Base-by-base conservation (phyloP, 108 stramenopile species). In the Hondaea fermentalgiana region DNA sequence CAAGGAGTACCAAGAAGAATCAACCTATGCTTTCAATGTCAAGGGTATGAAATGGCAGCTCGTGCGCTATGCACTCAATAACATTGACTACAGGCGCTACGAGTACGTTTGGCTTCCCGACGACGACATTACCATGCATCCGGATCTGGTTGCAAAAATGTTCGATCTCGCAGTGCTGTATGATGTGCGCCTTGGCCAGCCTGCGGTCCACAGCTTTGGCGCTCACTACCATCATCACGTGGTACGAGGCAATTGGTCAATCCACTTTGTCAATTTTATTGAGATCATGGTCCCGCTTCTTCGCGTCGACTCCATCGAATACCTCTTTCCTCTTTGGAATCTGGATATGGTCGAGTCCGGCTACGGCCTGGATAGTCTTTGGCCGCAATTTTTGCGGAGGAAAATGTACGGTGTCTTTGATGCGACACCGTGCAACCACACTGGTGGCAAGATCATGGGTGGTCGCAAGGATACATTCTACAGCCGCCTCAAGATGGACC, bases 101-200 rank as follows among this genome's bases (percentile, higher is more conserved):
- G 76, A 83, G 51, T 83, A 83, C 76, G 28, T 83, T 12, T 83
- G 76, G 76, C 76, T 83, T 12, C 76, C 76, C 6, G 76, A 83
- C 28, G 76, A 83, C 51, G 76, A 83, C 51, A 53, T 83, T 17
- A 83, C 45, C 0, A 83, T 83, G 76, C 43, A 83, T 23, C 17
- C 76, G 19, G 76, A 83, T 17, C 51, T 83, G 10, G 51, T 83
- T 16, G 49, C 51, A 6, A 83, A 83, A 53, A 83, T 83, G 76
- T 83, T 83, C 51, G 49, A 83, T 12, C n/a, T 83, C 25, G 76
- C 76, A 16, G 45, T 53, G 51, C 45, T 53, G 6, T 83, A 83
- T 23, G 49, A 53, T 16, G 23, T 83, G 8, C 51, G 45, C 16
- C 76, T 83, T 35, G 76, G 76, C 19, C 76, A 83, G 23, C 76